Base-by-base conservation (phyloP, 192 early-diverging fungal genomes). In the Obelidium mucronatum region DNA sequence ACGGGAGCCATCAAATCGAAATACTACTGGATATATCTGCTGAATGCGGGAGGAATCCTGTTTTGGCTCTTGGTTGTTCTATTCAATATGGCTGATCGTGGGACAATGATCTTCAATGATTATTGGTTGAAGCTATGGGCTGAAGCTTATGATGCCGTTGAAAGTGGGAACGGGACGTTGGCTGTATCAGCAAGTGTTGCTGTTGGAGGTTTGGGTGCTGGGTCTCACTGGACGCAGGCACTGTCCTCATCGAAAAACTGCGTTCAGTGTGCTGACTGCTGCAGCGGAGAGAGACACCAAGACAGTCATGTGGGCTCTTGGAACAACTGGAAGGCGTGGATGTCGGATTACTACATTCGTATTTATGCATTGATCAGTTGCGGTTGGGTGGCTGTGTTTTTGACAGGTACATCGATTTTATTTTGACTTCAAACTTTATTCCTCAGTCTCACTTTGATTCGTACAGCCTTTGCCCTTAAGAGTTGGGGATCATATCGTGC, bases 81-180 rank as follows among this genome's bases (percentile, higher is more conserved):
- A 35, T 55, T 67, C 30, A 61, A 80, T n/a, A 3, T 80, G 36
- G 28, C 67, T 24, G 78, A 71, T 30, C 66, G 77, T 33, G 17
- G 24, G 3, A 56, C 73, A 3, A 72, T 67, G 56, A 63, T 87
- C 34, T 82, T 73, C 48, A 78, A 71, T 39, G 78, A 79, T 66
- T 78, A 69, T 64, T 87, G 85, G 85, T 37, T 82, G 28, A 83
- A 84, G 44, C 2, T 65, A 13, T 84, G 83, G 83, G 48, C 80
- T n/a, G 83, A 84, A n/a, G 77, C 77, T 5, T 73, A 73, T 44
- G 66, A 40, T 19, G 62, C 62, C 3, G 62, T 39, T 39, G 26
- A 40, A 26, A 60, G 30, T 60, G 55, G 62, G 13, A 64, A 58
- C 26, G 55, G 55, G 35, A 58, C 70, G 17, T 28, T 44, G 19